A percentile compares a stretch with the other conserved stretches of the same genome.
phyloP scores from a whole-genome alignment of 495 filamentous ascomycete genomes.

The Gamarada debralockiae region DNA sequence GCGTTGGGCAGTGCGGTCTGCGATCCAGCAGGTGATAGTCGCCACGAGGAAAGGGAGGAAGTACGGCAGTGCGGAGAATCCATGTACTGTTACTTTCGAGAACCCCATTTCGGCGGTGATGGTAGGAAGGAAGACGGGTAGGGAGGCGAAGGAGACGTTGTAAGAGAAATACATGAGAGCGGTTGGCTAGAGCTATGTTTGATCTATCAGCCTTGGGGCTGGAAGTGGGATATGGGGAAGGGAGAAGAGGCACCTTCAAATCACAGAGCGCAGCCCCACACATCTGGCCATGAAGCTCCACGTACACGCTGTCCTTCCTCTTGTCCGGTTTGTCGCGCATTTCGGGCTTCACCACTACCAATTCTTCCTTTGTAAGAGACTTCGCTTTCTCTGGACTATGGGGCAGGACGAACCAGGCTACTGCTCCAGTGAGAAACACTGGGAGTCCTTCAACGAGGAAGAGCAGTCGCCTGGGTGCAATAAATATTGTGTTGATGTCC shows the following conservation, averaged over 20 bases:
- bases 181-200: too few species aligned
- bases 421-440: slow-evolving; percentile 55
- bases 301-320: slow-evolving; percentile 41
- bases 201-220: too few species aligned
- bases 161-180: slow-evolving; percentile 45
- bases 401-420: slow-evolving; percentile 66
- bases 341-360: slow-evolving; percentile 58
- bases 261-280: slow-evolving; percentile 51
- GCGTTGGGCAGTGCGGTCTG: slow-evolving; percentile 67
- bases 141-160: slow-evolving; percentile 67
- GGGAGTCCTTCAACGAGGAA: slow-evolving; percentile 82
- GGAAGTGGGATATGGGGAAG: too few species aligned
- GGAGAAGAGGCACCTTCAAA: too few species aligned
- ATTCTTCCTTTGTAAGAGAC: slow-evolving; percentile 70
- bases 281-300: slow-evolving; percentile 52
- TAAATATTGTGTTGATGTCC: slow-evolving; percentile 59
- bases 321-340: slow-evolving; percentile 54
- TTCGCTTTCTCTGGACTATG: slow-evolving; percentile 63
- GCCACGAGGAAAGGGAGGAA: slow-evolving; percentile 72
- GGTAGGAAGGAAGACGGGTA: slow-evolving; percentile 78
- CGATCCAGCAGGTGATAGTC: slow-evolving; percentile 62
- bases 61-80: slow-evolving; percentile 74
- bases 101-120: slow-evolving; percentile 76
- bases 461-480: slow-evolving; percentile 70
- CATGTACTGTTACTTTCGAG: slow-evolving; percentile 66